These are phyloP conservation scores for Phytophthora parvispora DNA, from an alignment of 352 stramenopile genomes.

Conservation along the genomic window DNA sequence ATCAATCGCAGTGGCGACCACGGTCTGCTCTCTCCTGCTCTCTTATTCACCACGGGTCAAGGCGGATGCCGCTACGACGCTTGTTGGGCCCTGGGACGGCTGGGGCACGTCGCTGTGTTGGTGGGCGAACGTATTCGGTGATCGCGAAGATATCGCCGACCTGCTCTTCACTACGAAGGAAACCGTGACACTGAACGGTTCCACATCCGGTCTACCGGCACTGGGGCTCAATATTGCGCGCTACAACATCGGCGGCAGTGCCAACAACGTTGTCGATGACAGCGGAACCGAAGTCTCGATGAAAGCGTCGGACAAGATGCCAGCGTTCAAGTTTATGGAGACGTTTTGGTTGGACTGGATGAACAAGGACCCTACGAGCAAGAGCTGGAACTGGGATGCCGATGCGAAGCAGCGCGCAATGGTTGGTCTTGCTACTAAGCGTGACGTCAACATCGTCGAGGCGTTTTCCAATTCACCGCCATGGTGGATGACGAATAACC, in stretches of 20 bases:
- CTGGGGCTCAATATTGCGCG: slow-evolving; percentile 67
- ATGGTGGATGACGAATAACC: slow-evolving; percentile 77
- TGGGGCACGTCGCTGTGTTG: slow-evolving; percentile 73
- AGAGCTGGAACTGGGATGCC: slow-evolving; percentile 61
- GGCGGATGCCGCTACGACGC: slow-evolving; percentile 18
- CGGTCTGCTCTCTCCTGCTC: no score
- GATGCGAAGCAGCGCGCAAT: slow-evolving; percentile 57
- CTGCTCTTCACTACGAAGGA: slow-evolving; percentile 59
- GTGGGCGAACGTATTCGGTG: slow-evolving; percentile 72
- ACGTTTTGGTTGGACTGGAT: slow-evolving; percentile 66
- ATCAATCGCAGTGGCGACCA: no score
- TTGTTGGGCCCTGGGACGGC: slow-evolving; percentile 52
- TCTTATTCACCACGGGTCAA: no score
- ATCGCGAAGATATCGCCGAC: slow-evolving; percentile 64
- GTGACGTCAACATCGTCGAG: slow-evolving; percentile 53
- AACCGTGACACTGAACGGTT: slow-evolving; percentile 36
- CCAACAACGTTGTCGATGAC: slow-evolving; percentile 50
- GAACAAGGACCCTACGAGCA: slow-evolving; percentile 44
- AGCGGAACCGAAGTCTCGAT: slow-evolving; percentile 49
- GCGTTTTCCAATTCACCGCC: slow-evolving; percentile 69
- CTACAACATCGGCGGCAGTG: slow-evolving; percentile 72
- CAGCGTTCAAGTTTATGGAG: slow-evolving; percentile 63
- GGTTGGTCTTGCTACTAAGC: slow-evolving; percentile 43
- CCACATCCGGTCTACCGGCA: slow-evolving; percentile 35
- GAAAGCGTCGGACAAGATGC: slow-evolving; percentile 62